Base-by-base conservation (phyloP, 495 filamentous ascomycete genomes). In the Bacidia gigantensis region DNA sequence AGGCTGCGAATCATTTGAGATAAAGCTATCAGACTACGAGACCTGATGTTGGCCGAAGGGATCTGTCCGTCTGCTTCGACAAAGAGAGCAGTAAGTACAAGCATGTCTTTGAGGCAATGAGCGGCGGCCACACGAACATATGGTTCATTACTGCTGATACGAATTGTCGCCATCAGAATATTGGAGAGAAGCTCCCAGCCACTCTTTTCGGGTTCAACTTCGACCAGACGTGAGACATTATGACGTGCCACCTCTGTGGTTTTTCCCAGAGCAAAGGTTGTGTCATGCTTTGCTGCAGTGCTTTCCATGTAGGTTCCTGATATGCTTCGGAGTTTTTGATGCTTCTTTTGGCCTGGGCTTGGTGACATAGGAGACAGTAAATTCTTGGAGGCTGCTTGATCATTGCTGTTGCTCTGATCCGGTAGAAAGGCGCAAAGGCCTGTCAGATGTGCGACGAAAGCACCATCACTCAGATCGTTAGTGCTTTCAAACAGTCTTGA, bases 401-500 rank as follows among this genome's bases (percentile, higher is more conserved):
- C 23, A 40, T 71, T 60, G 32, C 66, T 64, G 11, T 41, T 46
- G 11, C 54, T 39, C 25, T 66, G 70, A 42, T 75, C 71, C 40
- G 45, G 57, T 1, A 73, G 56, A 14, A 75, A 52, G 14, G 52
- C 53, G 62, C 87, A 86, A 2, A 95, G 72, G 1, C 89, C 83
- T 39, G 69, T 67, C 3, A 96, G 70, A 3, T 96, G 75, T 45
- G 84, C 78, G n/a, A 82, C 68, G 53, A 96, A 97, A 0, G 88
- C 71, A 24, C 75, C 68, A 60, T 87, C 85, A 0, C 89, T 86
- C 56, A 89, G 94, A 57, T 95, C 89, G 44, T 79, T 72, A 0
- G 88, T 95, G 56, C 85, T 89, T 65, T 97, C 90, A 53, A 96
- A 82, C 53, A 98, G 71, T 53, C 90, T 82, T 2, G 78, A 77